These are phyloP conservation scores for Melocanna baccifera DNA, from an alignment of 176 grass and related monocot species.

Conservation along the genomic window DNA sequence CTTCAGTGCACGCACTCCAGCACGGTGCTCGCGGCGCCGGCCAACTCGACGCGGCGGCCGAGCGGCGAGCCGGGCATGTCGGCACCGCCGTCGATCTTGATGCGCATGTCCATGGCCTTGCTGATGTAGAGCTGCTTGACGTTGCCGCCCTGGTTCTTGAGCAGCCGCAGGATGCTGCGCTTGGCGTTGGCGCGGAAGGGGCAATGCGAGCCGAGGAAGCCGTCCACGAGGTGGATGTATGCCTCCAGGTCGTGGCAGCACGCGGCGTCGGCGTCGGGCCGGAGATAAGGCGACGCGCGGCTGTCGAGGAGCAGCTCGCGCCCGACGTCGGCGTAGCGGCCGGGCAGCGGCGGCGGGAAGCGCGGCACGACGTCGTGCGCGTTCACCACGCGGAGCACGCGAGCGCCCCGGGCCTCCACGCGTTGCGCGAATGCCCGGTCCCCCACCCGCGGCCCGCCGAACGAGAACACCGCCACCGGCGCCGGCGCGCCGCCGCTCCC, in stretches of 20 bases:
- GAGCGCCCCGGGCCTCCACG: slow-evolving; percentile 42
- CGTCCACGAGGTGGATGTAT: slow-evolving; percentile 69
- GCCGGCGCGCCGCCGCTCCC: not conserved
- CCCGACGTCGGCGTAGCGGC: slow-evolving; percentile 44
- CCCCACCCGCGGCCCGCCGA: slow-evolving; percentile 57
- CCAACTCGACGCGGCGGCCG: not conserved
- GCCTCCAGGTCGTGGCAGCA: slow-evolving; percentile 75
- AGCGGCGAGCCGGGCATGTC: slow-evolving; percentile 16
- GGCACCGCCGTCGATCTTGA: slow-evolving; percentile 3
- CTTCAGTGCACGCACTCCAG: slow-evolving; percentile 46
- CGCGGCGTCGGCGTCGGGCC: slow-evolving; percentile 47
- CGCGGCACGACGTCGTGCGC: slow-evolving; percentile 58
- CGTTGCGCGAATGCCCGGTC: slow-evolving; percentile 42
- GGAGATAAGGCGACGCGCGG: slow-evolving; percentile 62
- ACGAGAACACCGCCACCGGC: slow-evolving; percentile 55
- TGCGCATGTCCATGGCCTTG: slow-evolving; percentile 52
- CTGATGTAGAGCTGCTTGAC: slow-evolving; percentile 66
- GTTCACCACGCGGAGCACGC: slow-evolving; percentile 67
- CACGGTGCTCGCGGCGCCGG: not conserved
- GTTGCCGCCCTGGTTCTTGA: slow-evolving; percentile 52
- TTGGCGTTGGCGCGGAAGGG: slow-evolving; percentile 56
- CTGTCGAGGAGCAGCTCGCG: slow-evolving; percentile 57
- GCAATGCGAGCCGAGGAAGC: slow-evolving; percentile 46
- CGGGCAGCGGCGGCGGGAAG: slow-evolving; percentile 24
- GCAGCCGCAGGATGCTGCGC: slow-evolving; percentile 43